Evolutionary conservation across 177 flowering plant genomes (phyloP).

Genomic region (Vitis hybrid): DNA sequence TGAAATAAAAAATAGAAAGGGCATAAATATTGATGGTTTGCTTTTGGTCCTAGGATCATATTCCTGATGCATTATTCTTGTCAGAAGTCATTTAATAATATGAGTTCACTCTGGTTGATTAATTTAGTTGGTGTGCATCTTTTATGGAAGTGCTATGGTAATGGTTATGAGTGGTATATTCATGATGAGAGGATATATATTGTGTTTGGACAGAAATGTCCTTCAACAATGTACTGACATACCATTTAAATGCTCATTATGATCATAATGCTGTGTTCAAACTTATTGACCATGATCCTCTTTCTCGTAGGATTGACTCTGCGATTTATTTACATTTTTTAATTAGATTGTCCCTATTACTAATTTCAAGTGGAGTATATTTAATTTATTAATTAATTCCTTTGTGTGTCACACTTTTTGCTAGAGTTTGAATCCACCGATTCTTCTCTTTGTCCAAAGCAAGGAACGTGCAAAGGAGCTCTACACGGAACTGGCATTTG

Average conservation of each 20-base stretch:
- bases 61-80: too few species aligned
- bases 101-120: too few species aligned
- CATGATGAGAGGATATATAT: too few species aligned
- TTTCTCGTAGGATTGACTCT: neutral
- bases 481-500: slow-evolving; percentile 67
- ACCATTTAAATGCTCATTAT: neutral
- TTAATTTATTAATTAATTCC: neutral
- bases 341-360: neutral
- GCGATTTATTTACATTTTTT: neutral
- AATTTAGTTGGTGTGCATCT: too few species aligned
- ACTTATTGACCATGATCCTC: neutral
- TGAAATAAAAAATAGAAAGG: neutral
- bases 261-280: neutral
- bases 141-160: too few species aligned
- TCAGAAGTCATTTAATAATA: too few species aligned
- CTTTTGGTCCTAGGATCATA: too few species aligned
- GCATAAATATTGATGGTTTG: too few species aligned
- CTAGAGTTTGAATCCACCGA: slow-evolving; percentile 92
- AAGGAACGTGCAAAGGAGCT: slow-evolving; percentile 93
- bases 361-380: neutral
- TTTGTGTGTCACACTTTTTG: slow-evolving; percentile 17
- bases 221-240: too few species aligned
- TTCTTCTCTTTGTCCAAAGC: slow-evolving; percentile 91
- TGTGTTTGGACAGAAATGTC: too few species aligned
- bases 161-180: too few species aligned